These are phyloP conservation scores for Claviceps africana DNA, from an alignment of 2,329 filamentous ascomycete genomes.

Conservation along the genomic window DNA sequence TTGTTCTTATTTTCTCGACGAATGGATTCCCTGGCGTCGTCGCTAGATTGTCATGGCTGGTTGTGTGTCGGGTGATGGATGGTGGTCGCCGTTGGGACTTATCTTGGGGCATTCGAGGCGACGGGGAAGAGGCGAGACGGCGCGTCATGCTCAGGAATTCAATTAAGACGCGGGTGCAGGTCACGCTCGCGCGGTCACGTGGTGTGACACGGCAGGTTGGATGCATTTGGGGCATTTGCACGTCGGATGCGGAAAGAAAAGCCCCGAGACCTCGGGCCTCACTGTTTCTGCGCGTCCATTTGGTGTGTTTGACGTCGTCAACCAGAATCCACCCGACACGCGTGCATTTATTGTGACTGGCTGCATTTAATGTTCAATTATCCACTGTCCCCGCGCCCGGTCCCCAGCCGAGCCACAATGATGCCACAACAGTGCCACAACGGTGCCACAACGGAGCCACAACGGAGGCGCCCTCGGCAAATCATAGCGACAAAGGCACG, in stretches of 20 bases:
- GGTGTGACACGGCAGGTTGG: background rate
- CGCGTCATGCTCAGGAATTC: background rate
- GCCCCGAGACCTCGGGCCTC: too few relatives aligned
- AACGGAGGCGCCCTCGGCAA: slow-evolving; percentile 8
- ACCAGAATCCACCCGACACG: too few relatives aligned
- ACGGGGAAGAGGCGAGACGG: too few relatives aligned
- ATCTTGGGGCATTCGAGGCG: too few relatives aligned
- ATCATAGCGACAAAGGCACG: slow-evolving; percentile 8
- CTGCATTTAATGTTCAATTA: too few relatives aligned
- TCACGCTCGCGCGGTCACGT: slow-evolving; percentile 18
- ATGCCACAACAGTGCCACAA: too few relatives aligned
- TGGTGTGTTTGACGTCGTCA: too few relatives aligned
- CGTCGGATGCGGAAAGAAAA: background rate
- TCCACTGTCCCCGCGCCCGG: background rate
- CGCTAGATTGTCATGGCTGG: background rate
- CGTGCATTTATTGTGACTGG: too few relatives aligned
- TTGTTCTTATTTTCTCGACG: background rate
- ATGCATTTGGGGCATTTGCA: background rate
- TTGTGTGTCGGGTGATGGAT: background rate
- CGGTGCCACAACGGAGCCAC: too few relatives aligned
- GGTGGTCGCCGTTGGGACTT: background rate
- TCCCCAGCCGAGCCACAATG: slow-evolving; percentile 5
- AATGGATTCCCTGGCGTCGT: background rate
- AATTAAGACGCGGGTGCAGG: slow-evolving; percentile 12
- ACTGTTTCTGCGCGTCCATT: too few relatives aligned